Conservation (phyloP, 345 rosid species). For the Eutrema japonicum region DNA sequence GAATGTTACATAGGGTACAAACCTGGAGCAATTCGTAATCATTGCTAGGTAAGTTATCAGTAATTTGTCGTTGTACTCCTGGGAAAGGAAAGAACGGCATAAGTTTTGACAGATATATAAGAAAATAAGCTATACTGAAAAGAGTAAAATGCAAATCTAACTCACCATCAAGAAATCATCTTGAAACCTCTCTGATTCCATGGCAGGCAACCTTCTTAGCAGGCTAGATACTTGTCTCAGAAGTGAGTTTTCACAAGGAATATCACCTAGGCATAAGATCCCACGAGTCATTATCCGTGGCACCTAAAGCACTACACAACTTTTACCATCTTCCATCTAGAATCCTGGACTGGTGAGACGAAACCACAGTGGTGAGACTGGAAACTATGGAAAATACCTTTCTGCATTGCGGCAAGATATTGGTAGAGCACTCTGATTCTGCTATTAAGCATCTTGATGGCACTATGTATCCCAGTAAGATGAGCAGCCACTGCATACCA, state of each 20-base stretch:
- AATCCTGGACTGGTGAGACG: background rate
- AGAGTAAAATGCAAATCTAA: slow-evolving; percentile 5
- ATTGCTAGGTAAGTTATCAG: slow-evolving; percentile 86
- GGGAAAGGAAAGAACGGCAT: slow-evolving; percentile 21
- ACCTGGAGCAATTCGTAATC: slow-evolving; percentile 96
- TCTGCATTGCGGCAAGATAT: slow-evolving; percentile 86
- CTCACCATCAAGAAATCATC: slow-evolving; percentile 96
- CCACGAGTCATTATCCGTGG: slow-evolving; percentile 25
- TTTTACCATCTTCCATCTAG: slow-evolving; percentile 1
- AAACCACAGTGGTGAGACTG: background rate
- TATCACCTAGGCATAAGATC: slow-evolving; percentile 66
- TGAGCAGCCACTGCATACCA: slow-evolving; percentile 91
- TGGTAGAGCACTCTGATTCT: slow-evolving; percentile 92
- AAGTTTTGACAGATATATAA: background rate
- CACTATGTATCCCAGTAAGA: slow-evolving; percentile 95
- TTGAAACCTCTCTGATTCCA: slow-evolving; percentile 90
- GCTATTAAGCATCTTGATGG: slow-evolving; percentile 98
- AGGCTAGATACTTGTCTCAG: slow-evolving; percentile 94
- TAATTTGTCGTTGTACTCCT: slow-evolving; percentile 94
- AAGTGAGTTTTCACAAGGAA: slow-evolving; percentile 86
- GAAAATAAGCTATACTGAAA: background rate
- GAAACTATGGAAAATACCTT: slow-evolving; percentile 54
- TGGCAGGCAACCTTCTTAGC: slow-evolving; percentile 89
- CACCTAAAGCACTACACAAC: slow-evolving; percentile 3
- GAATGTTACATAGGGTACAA: slow-evolving; percentile 24